phyloP scores from a whole-genome alignment of 169 alveolate species.

The Theileria annulata region DNA sequence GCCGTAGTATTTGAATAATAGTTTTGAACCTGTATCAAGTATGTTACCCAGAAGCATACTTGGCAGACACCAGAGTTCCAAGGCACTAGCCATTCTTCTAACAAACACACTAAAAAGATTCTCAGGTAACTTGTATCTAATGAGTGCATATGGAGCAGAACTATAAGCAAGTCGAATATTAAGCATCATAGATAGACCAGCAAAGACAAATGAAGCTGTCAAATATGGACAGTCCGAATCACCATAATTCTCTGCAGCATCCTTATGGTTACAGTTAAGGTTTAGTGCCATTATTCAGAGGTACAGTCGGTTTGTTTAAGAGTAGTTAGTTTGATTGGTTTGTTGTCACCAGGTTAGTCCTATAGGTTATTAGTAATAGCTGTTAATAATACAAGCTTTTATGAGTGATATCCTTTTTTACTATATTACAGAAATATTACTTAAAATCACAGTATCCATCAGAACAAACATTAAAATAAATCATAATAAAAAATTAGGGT shows the following conservation, averaged over 20 bases:
- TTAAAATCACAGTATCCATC: background rate
- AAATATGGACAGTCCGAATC: background rate
- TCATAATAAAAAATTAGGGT: background rate
- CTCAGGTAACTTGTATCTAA: background rate
- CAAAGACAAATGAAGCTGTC: background rate
- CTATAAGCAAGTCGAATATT: background rate
- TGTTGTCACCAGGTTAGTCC: too few species aligned
- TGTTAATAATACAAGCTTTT: too few species aligned
- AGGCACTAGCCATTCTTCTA: background rate
- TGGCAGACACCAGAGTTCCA: background rate
- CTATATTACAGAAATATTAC: background rate
- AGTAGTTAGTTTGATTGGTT: too few species aligned
- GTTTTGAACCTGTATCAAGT: background rate
- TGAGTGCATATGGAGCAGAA: constrained; percentile 32
- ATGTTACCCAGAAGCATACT: background rate
- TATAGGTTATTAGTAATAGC: too few species aligned
- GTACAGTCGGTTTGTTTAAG: too few species aligned
- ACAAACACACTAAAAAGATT: background rate
- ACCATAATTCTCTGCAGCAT: background rate
- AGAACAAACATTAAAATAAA: background rate
- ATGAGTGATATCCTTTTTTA: too few species aligned
- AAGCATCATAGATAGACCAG: background rate
- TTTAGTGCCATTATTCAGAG: too few species aligned
- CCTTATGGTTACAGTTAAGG: background rate
- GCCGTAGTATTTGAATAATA: background rate